Evolutionary conservation across 1,139 yeast species (phyloP).

Genomic region (Yamadazyma spencermartinsiae): DNA sequence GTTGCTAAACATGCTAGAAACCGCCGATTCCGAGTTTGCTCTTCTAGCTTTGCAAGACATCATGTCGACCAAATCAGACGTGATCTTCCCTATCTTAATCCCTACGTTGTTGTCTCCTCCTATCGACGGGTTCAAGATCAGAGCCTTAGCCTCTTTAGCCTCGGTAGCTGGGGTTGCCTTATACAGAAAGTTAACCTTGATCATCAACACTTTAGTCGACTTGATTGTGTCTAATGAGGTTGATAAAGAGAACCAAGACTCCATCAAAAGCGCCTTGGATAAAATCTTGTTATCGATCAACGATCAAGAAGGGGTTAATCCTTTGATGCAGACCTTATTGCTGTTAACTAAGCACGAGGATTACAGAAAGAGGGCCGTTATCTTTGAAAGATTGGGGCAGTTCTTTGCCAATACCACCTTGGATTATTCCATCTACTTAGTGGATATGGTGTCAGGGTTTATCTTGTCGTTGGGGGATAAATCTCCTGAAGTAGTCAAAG

Average conservation of each 20-base stretch:
- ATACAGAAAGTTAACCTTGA: conserved; percentile 67
- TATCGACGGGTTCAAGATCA: conserved; percentile 79
- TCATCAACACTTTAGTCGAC: conserved; percentile 70
- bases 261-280: conserved; percentile 60
- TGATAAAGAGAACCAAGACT: conserved; percentile 29
- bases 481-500: conserved; percentile 61
- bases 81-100: conserved; percentile 89
- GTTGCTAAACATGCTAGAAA: conserved; percentile 68
- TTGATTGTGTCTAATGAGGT: conserved; percentile 49
- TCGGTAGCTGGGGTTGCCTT: conserved; percentile 88
- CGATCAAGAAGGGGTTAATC: conserved; percentile 80
- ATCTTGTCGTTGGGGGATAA: conserved; percentile 74
- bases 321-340: conserved; percentile 79
- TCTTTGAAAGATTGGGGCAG: conserved; percentile 67
- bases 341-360: conserved; percentile 79
- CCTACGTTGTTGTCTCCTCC: conserved; percentile 85
- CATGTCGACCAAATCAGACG: conserved; percentile 87
- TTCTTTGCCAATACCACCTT: conserved; percentile 67
- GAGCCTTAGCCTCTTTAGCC: conserved; percentile 85
- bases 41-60: conserved; percentile 87
- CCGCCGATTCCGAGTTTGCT: conserved; percentile 66
- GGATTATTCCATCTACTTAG: conserved; percentile 72
- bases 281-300: conserved; percentile 69
- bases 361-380: conserved; percentile 59
- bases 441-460: conserved; percentile 73